Evolutionary conservation across 192 early-diverging fungal species (phyloP).

Genomic region (Coemansia sp.): DNA sequence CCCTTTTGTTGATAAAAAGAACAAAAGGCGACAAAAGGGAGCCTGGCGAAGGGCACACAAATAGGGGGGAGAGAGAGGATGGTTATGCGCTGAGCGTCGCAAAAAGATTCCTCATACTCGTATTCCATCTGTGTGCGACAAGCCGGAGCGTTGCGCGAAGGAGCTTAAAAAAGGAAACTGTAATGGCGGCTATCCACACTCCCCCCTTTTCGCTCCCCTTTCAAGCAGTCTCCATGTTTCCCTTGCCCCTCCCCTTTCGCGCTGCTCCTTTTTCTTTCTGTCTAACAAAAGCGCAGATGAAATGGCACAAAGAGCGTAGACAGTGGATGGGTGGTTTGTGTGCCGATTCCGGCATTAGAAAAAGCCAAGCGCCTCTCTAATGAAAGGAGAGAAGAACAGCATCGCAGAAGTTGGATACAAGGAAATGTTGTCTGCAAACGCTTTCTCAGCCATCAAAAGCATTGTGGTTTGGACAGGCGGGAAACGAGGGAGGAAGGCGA

Average conservation of each 20-base stretch:
- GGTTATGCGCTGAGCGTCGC: background rate
- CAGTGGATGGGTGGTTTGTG: background rate
- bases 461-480: background rate
- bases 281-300: background rate
- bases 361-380: background rate
- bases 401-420: too few species aligned
- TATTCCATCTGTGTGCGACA: background rate
- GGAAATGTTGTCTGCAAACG: background rate
- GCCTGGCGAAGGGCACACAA: background rate
- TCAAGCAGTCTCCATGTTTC: conserved; percentile 1
- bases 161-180: background rate
- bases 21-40: background rate
- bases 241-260: background rate
- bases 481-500: background rate
- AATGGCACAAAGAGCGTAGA: background rate
- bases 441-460: background rate
- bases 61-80: background rate
- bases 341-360: background rate
- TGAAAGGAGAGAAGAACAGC: background rate
- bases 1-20: conserved; percentile 6
- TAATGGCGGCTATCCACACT: background rate
- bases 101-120: background rate
- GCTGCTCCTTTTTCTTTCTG: conserved; percentile 3
- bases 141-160: background rate
- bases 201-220: background rate